Conservation (phyloP, 176 grass and related monocot species). For the Triticum turgidum region DNA sequence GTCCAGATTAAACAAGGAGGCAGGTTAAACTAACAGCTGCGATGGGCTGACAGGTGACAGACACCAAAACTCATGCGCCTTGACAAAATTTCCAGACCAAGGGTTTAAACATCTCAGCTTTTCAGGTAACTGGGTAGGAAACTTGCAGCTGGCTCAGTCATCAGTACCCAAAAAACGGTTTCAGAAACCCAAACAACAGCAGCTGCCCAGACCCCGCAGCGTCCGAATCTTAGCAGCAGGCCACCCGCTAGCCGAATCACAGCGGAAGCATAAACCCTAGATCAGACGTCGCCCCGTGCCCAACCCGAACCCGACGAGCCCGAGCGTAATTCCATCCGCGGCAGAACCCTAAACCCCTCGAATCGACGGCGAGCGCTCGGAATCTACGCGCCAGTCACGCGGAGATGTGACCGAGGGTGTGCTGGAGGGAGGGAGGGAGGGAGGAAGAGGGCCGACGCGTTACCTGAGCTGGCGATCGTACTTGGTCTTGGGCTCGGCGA, state of each 20-base stretch:
- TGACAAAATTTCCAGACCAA: neutral
- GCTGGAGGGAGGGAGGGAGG: neutral
- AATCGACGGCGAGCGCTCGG: neutral
- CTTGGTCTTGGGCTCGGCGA: constrained; percentile 70
- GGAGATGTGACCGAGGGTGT: neutral
- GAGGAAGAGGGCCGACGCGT: neutral
- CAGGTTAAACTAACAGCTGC: neutral
- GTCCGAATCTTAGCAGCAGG: neutral
- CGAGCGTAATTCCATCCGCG: neutral
- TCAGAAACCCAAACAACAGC: neutral
- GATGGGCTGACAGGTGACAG: neutral
- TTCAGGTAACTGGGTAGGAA: neutral
- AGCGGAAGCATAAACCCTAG: constrained; percentile 35
- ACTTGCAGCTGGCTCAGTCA: neutral
- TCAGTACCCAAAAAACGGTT: neutral
- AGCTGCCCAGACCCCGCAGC: neutral
- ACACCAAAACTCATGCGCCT: neutral
- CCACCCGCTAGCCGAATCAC: neutral
- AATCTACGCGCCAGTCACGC: constrained; percentile 14
- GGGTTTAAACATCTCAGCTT: neutral
- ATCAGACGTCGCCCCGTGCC: neutral
- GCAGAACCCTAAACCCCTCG: neutral
- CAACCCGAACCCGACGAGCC: neutral
- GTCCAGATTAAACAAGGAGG: neutral
- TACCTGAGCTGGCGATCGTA: constrained; percentile 88